These are phyloP conservation scores for Holtermannia corniformis DNA, from an alignment of 768 basidiomycete genomes.

Conservation along the genomic window DNA sequence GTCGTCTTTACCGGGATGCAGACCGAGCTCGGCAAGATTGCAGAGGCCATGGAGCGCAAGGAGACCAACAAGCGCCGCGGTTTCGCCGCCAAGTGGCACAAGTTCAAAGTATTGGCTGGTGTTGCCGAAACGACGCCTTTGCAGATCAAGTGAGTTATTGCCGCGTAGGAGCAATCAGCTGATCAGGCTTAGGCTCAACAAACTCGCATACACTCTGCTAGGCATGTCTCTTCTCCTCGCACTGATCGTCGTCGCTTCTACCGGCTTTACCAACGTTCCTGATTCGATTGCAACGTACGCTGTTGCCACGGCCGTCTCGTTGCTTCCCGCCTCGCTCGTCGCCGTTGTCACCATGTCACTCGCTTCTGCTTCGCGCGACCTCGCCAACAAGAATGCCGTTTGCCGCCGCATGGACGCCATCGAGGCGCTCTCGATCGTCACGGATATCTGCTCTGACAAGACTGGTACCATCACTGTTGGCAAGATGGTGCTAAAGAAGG, in stretches of 20 bases:
- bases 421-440: conserved; percentile 54
- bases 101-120: conserved; percentile 46
- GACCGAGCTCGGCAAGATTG: conserved; percentile 47
- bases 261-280: conserved; percentile 37
- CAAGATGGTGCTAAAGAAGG: conserved; percentile 45
- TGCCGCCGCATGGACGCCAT: conserved; percentile 57
- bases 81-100: conserved; percentile 48
- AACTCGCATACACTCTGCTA: conserved; percentile 41
- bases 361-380: conserved; percentile 51
- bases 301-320: conserved; percentile 43
- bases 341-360: conserved; percentile 53
- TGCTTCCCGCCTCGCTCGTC: conserved; percentile 45
- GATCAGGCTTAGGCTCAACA: too few species aligned
- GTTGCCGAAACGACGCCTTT: conserved; percentile 44
- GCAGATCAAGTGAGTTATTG: conserved; percentile 46
- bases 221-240: conserved; percentile 37
- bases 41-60: conserved; percentile 41
- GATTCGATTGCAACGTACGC: conserved; percentile 42
- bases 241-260: conserved; percentile 43
- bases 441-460: conserved; percentile 54
- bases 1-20: conserved; percentile 50
- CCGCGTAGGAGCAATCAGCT: conserved; percentile 42
- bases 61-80: conserved; percentile 32
- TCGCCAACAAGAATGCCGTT: conserved; percentile 52
- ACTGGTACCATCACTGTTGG: conserved; percentile 52